Evolutionary conservation across 768 basidiomycete species (phyloP), one percentile per base, ranked within the genome.

Genomic region (Astraeus odoratus): DNA sequence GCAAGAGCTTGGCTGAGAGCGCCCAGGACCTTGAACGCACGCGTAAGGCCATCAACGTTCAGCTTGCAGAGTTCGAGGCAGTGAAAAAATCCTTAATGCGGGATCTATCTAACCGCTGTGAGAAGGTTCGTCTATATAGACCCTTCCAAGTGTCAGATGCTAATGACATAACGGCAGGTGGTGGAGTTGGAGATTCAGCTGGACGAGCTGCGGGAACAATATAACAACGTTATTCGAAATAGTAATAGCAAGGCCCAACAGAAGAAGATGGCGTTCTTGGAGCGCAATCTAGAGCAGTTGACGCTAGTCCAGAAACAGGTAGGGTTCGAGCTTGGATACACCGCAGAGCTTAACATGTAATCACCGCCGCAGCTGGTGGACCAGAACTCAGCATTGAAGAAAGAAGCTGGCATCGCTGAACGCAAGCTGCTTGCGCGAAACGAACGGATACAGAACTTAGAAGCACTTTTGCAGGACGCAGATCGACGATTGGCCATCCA

Each of bases 51-150:
- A 93, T 96, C 68, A 95, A 92, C 51, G 86, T 93, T n/a, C 95
- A 98, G 60, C 81, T 95, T 48, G 90, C 94, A 48, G 96, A 99
- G 61, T 99, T 99, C 65, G 96, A 99, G 61, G 86, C 89, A 16
- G 93, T 96, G 55, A 98, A 98, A 78, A 95, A 96, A 72, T 95
- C 89, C 39, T 78, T 99, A 51, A 96, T 99, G 89, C 85, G 92
- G 29, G 96, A 99, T 72, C 69, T 99, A 56, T 95, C 97, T 71
- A 97, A 99, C 66, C 93, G 96, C 23, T 99, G 96, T 64, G 96
- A 99, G 75, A 98, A 98, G 83, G 94, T 90, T 43, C 50, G 67
- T 54, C 31, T 26, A 49, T 40, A 15, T 39, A 19, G 3, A 7
- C 36, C 45, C 42, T 47, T 25, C 33, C 31, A 25, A 49, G 8